phyloP scores from a whole-genome alignment of 2,329 filamentous ascomycete genomes.

The Aspergillus proliferans region DNA sequence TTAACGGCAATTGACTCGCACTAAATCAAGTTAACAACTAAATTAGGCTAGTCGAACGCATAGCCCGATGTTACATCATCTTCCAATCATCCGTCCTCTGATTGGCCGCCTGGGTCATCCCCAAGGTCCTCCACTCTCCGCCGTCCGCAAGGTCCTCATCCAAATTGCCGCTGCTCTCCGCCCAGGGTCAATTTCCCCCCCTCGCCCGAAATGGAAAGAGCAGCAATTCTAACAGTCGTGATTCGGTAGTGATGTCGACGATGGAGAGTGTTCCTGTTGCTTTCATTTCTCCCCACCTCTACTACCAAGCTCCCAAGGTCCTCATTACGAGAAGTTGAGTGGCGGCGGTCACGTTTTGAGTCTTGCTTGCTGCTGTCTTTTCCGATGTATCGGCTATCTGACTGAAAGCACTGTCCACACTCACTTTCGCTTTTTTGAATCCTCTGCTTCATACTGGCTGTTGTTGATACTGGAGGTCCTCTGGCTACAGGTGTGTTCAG shows the following conservation, averaged over 20 bases:
- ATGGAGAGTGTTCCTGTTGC: neutral
- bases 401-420: no score
- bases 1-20: neutral
- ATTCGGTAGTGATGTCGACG: neutral
- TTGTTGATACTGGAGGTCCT: neutral
- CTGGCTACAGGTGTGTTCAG: no score
- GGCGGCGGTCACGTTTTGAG: constrained; percentile 7
- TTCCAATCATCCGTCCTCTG: neutral
- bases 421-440: no score
- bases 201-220: neutral
- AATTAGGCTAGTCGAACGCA: neutral
- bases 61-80: neutral
- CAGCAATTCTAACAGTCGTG: constrained; percentile 2
- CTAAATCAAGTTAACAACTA: neutral
- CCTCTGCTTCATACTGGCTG: neutral
- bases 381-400: constrained; percentile 11
- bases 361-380: constrained; percentile 3
- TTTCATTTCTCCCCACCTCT: constrained; percentile 1
- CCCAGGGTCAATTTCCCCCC: neutral
- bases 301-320: constrained; percentile 15
- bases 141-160: constrained; percentile 14
- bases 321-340: constrained; percentile 3
- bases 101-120: constrained; percentile 11
- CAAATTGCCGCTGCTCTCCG: constrained; percentile 2
- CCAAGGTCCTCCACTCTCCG: constrained; percentile 24